Conservation (phyloP, 805 yeast genomes). For the Sugiyamaella valdiviana region DNA sequence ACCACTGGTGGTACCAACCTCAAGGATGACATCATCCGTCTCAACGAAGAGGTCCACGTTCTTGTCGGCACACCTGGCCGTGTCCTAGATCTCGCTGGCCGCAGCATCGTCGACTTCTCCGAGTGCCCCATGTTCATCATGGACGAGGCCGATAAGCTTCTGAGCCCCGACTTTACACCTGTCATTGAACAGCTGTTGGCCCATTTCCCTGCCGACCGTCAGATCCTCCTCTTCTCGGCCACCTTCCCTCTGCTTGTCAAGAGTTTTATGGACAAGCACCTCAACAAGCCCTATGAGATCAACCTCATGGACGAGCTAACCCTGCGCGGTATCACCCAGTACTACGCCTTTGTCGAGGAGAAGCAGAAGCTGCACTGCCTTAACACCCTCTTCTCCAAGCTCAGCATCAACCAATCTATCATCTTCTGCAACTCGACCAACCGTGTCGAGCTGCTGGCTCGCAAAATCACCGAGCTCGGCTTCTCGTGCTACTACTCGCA, state of each 20-base stretch:
- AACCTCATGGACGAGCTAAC: slow-evolving; percentile 97
- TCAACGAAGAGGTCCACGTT: slow-evolving; percentile 88
- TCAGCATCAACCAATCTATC: slow-evolving; percentile 93
- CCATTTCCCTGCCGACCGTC: slow-evolving; percentile 73
- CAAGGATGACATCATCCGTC: slow-evolving; percentile 88
- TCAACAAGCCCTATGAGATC: slow-evolving; percentile 88
- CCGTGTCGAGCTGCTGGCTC: slow-evolving; percentile 92
- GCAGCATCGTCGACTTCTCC: slow-evolving; percentile 79
- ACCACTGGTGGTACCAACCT: slow-evolving; percentile 96
- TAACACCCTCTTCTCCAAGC: slow-evolving; percentile 87
- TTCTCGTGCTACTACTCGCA: slow-evolving; percentile 96
- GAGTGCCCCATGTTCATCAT: slow-evolving; percentile 84
- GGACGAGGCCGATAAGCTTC: slow-evolving; percentile 99
- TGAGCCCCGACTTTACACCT: slow-evolving; percentile 80
- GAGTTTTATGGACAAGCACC: slow-evolving; percentile 83
- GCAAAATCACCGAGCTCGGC: slow-evolving; percentile 92
- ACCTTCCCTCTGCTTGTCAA: slow-evolving; percentile 95
- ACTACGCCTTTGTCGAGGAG: slow-evolving; percentile 97
- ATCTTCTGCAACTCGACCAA: slow-evolving; percentile 96
- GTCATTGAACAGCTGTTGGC: slow-evolving; percentile 80
- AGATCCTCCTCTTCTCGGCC: slow-evolving; percentile 85
- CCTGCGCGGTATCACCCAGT: slow-evolving; percentile 91
- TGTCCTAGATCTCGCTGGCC: slow-evolving; percentile 86
- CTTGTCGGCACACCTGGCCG: slow-evolving; percentile 98
- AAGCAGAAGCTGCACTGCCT: slow-evolving; percentile 92